phyloP scores from a whole-genome alignment of 805 yeast species.

The Pichia thaimueangensis region DNA sequence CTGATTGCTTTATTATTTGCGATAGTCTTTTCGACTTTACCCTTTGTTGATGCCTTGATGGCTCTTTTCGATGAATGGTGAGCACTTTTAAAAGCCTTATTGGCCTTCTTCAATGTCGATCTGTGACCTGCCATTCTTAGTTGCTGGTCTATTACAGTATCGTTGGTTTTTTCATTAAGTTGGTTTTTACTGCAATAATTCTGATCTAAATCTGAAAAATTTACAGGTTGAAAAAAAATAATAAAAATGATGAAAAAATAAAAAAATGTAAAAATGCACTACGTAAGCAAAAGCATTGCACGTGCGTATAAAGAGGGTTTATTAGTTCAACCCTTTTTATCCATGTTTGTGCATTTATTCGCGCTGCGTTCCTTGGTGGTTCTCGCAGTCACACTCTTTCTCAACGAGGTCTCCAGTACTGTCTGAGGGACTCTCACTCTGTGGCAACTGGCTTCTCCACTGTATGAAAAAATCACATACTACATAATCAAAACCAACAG shows the following conservation, averaged over 20 bases:
- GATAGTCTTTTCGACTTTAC: conserved; percentile 71
- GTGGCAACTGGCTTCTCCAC: no score
- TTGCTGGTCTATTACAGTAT: neutral
- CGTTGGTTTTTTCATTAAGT: neutral
- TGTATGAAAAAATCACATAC: neutral
- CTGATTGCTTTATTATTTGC: conserved; percentile 33
- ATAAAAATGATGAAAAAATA: neutral
- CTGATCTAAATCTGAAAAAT: neutral
- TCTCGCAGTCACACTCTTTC: no score
- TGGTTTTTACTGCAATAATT: neutral
- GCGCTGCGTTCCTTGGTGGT: no score
- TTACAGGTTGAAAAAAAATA: neutral
- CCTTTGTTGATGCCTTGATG: conserved; percentile 71
- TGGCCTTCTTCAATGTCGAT: conserved; percentile 73
- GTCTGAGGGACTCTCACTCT: no score
- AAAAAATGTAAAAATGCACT: neutral
- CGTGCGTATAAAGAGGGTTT: neutral
- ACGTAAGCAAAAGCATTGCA: neutral
- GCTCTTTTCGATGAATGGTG: conserved; percentile 90
- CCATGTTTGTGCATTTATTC: no score
- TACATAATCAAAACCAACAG: no score
- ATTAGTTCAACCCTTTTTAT: no score
- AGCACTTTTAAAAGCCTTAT: conserved; percentile 85
- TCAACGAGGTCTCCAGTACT: no score
- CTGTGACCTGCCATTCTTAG: conserved; percentile 70